Evolutionary conservation across 2,329 filamentous ascomycete genomes (phyloP).

Genomic region (Trichoderma brevicompactum): DNA sequence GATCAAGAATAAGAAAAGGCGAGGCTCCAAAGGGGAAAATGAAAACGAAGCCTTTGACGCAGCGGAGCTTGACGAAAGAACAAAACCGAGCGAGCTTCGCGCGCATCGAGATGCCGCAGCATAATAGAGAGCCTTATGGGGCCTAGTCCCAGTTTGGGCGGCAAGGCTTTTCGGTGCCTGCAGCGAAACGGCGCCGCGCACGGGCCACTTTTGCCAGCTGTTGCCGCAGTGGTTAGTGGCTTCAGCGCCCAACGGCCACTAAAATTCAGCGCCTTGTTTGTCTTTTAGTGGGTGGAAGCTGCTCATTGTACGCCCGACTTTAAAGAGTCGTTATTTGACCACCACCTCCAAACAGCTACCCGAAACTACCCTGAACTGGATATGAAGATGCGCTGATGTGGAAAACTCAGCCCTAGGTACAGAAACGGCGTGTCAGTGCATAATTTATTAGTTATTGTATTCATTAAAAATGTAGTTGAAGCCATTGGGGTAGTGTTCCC

Average conservation of each 20-base stretch:
- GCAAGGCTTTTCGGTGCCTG: constrained; percentile 16
- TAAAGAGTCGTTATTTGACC: neutral
- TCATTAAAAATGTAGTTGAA: no score
- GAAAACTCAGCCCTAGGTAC: no score
- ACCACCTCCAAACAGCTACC: no score
- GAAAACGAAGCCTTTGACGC: constrained; percentile 10
- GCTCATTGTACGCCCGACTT: neutral
- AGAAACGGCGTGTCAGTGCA: no score
- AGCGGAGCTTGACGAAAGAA: constrained; percentile 12
- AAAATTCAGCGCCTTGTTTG: neutral
- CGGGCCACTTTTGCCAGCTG: constrained; percentile 18
- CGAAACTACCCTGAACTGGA: neutral
- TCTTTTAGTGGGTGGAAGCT: neutral
- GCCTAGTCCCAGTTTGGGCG: constrained; percentile 24
- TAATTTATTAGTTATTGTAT: no score
- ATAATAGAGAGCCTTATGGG: constrained; percentile 10
- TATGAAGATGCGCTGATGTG: no score
- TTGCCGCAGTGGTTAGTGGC: constrained; percentile 9
- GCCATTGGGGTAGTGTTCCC: no score
- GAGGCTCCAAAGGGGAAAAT: constrained; percentile 3
- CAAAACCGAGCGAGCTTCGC: constrained; percentile 21
- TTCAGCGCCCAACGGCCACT: constrained; percentile 9
- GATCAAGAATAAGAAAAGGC: neutral
- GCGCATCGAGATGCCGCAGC: constrained; percentile 21
- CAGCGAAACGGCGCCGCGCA: constrained; percentile 12